Evolutionary conservation across 164 flowering plant species (phyloP), one percentile per base, ranked within the genome.

Genomic region (Magnolia kwangsiensis): DNA sequence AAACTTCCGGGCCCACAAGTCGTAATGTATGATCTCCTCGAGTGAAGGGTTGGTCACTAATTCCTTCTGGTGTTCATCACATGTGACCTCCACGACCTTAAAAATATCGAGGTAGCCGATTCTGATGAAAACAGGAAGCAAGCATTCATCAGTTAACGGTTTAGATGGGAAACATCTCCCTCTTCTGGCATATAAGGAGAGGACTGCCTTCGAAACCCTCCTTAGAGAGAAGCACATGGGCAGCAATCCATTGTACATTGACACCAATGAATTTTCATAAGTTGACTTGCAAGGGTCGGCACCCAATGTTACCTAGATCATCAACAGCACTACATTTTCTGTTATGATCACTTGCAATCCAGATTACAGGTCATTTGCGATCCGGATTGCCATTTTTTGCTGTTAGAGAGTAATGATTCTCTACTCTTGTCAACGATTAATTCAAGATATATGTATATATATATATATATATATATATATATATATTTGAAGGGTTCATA

Each of bases 1-100:
- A 80, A 86, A 92, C 0, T 90, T 84, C 49, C 98, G 89, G 0
- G 99, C 99, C 97, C 99, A 96, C 85, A 89, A 75, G 82, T 96
- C 99, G 55, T 92, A 94, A 75, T 96, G 97, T 67, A 96, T 72
- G 63, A 96, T 94, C 75, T 94, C 99, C 77, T 96, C 99, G 0
- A 96, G 93, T n/a, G 98, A 89, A n/a, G 99, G 99, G 31, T 84
- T 65, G 19, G 73, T 4, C 51, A 90, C 96, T 77, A 96, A 51
- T 74, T 96, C 98, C 2, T 74, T 76, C 78, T 69, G 82, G 80
- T 96, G 99, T 87, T 89, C 91, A 20, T 84, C 88, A 49, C 99
- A 96, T 63, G 99, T 96, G 55, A 88, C 86, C 85, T 96, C 99
- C 76, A 94, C 98, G 49, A 90, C 81, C 86, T 90, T 94, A 84